phyloP scores from a whole-genome alignment of 345 rosid species.

The Eucalyptus curtisii region DNA sequence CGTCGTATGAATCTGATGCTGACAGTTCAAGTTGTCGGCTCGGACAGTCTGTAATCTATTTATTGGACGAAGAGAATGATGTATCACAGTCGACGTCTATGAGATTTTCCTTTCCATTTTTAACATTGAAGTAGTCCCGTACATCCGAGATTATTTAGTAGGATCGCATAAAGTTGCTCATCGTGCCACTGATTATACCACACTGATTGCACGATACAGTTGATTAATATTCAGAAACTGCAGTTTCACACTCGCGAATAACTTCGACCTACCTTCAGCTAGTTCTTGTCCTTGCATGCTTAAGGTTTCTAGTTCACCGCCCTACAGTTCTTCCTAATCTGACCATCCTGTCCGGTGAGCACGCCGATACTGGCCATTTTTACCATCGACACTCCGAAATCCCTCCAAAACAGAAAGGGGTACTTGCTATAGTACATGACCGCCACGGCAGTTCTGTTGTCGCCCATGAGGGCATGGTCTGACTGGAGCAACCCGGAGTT shows the following conservation, averaged over 20 bases:
- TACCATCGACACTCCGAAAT: slow-evolving; percentile 55
- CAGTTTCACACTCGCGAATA: neutral
- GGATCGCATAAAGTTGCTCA: neutral
- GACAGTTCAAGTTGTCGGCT: neutral
- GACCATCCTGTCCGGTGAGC: slow-evolving; percentile 42
- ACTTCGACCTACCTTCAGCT: neutral
- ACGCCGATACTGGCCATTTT: slow-evolving; percentile 43
- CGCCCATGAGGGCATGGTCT: slow-evolving; percentile 53
- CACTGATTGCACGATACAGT: neutral
- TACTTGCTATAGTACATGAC: slow-evolving; percentile 40
- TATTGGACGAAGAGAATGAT: neutral
- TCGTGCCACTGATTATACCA: neutral
- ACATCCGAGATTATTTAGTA: neutral
- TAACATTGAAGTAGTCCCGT: neutral
- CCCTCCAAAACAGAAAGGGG: slow-evolving; percentile 31
- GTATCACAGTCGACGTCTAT: neutral
- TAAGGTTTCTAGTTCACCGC: slow-evolving; percentile 25
- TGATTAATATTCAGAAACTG: neutral
- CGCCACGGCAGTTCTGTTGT: slow-evolving; percentile 28
- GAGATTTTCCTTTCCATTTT: neutral
- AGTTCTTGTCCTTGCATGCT: neutral
- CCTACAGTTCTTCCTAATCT: slow-evolving; percentile 52
- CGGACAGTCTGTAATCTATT: neutral
- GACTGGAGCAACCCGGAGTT: slow-evolving; percentile 54
- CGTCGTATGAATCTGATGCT: neutral